Base-by-base conservation (phyloP, 805 yeast genomes). In the Blastobotrys terrestris region DNA sequence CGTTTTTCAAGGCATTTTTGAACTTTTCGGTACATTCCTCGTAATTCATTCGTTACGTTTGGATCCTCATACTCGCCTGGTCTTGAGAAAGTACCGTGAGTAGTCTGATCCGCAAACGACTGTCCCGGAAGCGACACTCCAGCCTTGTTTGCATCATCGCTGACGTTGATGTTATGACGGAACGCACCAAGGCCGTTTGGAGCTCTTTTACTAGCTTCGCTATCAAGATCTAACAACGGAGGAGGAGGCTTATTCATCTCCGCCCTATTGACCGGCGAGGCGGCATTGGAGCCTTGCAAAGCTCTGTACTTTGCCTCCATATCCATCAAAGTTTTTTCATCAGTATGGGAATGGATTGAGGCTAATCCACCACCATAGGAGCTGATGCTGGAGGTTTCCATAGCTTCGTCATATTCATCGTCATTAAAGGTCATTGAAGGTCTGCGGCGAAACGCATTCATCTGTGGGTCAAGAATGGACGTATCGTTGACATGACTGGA, bases 271-370 rank as follows among this genome's bases (percentile, higher is more conserved):
- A 44, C 50, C 11, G 52, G 55, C 16, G 53, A 50, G 46, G 50
- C 44, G 7, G 49, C 46, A 1, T 51, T 42, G 35, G 51, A 31
- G 8, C 49, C 53, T 14, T 58, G 55, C 16, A 63, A 51, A 3
- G 89, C 87, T 54, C 76, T 74, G 39, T 80, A 64, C 61, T 84
- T 85, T 60, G 86, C 81, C 57, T 84, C 88, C 54, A 83, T 83
- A 50, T 82, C 89, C 60, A 76, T 77, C 60, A 85, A 72, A 60
- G 74, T 72, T 60, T 75, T 75, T 58, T 85, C 91, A 60, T 85
- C 89, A 3, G 80, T 77, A 49, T 83, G 74, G 0, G 87, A 80
- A 63, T 83, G 64, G 21, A 61, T 52, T 2, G 63, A 55, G n/a
- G 59, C 54, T 49, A 43, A 20, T 49, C 55, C 26, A 18, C 35